These are phyloP conservation scores for Ilyonectria robusta DNA, from an alignment of 2,329 filamentous ascomycete genomes.

Conservation along the genomic window DNA sequence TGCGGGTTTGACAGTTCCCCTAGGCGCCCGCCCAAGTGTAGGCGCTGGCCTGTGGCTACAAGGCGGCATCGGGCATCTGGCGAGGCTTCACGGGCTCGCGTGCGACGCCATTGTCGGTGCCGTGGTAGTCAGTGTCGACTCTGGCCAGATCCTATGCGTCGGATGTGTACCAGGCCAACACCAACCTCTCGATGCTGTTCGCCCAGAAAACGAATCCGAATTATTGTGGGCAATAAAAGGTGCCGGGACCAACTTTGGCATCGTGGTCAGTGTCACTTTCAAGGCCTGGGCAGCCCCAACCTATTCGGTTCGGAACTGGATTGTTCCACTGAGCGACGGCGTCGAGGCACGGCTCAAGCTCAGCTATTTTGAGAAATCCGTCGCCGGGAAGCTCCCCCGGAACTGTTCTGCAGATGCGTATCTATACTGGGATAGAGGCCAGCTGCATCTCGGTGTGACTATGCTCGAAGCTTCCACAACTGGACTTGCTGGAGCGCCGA, in stretches of 20 bases:
- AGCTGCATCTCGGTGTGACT: slow-evolving; percentile 67
- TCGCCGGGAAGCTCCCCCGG: slow-evolving; percentile 57
- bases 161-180: slow-evolving; percentile 65
- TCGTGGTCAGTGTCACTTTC: slow-evolving; percentile 69
- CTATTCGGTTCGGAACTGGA: slow-evolving; percentile 59
- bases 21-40: slow-evolving; percentile 74
- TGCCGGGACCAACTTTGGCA: slow-evolving; percentile 72
- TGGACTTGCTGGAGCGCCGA: slow-evolving; percentile 25
- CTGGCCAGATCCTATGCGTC: slow-evolving; percentile 63
- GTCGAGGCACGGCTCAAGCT: slow-evolving; percentile 53
- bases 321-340: slow-evolving; percentile 50
- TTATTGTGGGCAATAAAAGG: slow-evolving; percentile 72
- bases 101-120: slow-evolving; percentile 74
- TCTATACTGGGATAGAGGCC: slow-evolving; percentile 63
- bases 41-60: slow-evolving; percentile 75
- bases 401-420: slow-evolving; percentile 68
- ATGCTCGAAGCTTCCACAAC: slow-evolving; percentile 58
- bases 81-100: slow-evolving; percentile 68
- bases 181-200: slow-evolving; percentile 56
- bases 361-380: slow-evolving; percentile 53
- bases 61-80: slow-evolving; percentile 74
- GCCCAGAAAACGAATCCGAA: slow-evolving; percentile 63
- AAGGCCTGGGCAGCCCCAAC: slow-evolving; percentile 59
- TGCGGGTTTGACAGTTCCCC: slow-evolving; percentile 67
- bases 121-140: slow-evolving; percentile 67